These are phyloP conservation scores for Rutstroemia sp. DNA, from an alignment of 2,329 filamentous ascomycete species.

Conservation along the genomic window DNA sequence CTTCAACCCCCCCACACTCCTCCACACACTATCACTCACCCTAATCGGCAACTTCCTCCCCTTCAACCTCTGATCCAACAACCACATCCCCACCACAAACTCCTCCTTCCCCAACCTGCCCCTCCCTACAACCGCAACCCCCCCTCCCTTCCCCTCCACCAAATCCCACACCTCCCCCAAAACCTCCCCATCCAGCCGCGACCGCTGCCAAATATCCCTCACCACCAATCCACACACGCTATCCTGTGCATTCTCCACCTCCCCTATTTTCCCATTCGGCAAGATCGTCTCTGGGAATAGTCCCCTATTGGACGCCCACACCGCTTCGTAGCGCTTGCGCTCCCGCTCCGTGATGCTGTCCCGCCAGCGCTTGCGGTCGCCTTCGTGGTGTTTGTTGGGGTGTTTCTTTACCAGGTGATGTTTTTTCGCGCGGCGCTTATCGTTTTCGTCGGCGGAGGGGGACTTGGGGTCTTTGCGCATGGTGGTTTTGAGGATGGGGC, in stretches of 20 bases:
- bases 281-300: conserved; percentile 56
- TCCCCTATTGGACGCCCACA: conserved; percentile 78
- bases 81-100: conserved; percentile 78
- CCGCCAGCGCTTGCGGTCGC: conserved; percentile 67
- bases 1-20: conserved; percentile 48
- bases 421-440: conserved; percentile 52
- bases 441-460: conserved; percentile 28
- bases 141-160: conserved; percentile 61
- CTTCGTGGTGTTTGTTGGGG: conserved; percentile 67
- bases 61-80: conserved; percentile 73
- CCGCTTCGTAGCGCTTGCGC: conserved; percentile 72
- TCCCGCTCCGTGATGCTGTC: conserved; percentile 66
- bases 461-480: not conserved
- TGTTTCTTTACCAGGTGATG: conserved; percentile 58
- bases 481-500: not conserved
- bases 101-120: conserved; percentile 58
- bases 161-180: conserved; percentile 71
- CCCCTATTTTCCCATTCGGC: conserved; percentile 64
- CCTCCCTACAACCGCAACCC: conserved; percentile 54
- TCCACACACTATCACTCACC: conserved; percentile 70
- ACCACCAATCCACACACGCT: conserved; percentile 30
- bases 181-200: conserved; percentile 58
- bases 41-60: conserved; percentile 68
- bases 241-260: conserved; percentile 59
- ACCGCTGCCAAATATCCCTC: conserved; percentile 68